A percentile compares a stretch with the other conserved stretches of the same genome.
Conservation (phyloP, 2,329 filamentous ascomycete species). For the Lecanicillium sp. region DNA sequence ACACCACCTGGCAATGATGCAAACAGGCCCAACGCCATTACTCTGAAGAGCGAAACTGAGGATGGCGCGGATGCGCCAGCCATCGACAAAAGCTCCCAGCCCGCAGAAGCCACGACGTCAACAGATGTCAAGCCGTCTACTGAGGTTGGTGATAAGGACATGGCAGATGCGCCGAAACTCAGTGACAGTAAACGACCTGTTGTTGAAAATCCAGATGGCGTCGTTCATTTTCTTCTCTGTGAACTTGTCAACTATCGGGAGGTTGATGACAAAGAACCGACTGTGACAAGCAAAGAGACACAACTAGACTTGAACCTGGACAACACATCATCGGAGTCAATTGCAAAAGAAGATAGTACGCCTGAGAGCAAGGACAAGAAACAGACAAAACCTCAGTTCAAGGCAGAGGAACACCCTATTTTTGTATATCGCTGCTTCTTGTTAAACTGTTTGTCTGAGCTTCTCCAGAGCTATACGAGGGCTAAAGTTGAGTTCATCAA, state of each 20-base stretch:
- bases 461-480: slow-evolving; percentile 84
- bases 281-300: slow-evolving; percentile 32
- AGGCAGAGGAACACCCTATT: slow-evolving; percentile 86
- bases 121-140: slow-evolving; percentile 49
- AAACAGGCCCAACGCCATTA: slow-evolving; percentile 25
- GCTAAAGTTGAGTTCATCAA: slow-evolving; percentile 99
- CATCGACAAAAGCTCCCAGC: slow-evolving; percentile 11
- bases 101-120: slow-evolving; percentile 9
- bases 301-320: slow-evolving; percentile 25
- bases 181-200: slow-evolving; percentile 71
- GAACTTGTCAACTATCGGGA: slow-evolving; percentile 89
- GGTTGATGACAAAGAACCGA: slow-evolving; percentile 73
- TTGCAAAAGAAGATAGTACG: slow-evolving; percentile 19
- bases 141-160: slow-evolving; percentile 49
- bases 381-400: slow-evolving; percentile 66
- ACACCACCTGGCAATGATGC: slow-evolving; percentile 25
- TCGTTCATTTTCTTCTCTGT: slow-evolving; percentile 88
- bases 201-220: slow-evolving; percentile 87
- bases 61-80: slow-evolving; percentile 8
- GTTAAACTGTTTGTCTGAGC: slow-evolving; percentile 82
- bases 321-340: slow-evolving; percentile 14
- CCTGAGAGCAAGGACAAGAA: slow-evolving; percentile 52
- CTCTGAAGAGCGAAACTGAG: slow-evolving; percentile 30
- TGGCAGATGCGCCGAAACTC: slow-evolving; percentile 56
- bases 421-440: slow-evolving; percentile 96